Conservation (phyloP, 768 basidiomycete genomes). For the Suillus plorans region DNA sequence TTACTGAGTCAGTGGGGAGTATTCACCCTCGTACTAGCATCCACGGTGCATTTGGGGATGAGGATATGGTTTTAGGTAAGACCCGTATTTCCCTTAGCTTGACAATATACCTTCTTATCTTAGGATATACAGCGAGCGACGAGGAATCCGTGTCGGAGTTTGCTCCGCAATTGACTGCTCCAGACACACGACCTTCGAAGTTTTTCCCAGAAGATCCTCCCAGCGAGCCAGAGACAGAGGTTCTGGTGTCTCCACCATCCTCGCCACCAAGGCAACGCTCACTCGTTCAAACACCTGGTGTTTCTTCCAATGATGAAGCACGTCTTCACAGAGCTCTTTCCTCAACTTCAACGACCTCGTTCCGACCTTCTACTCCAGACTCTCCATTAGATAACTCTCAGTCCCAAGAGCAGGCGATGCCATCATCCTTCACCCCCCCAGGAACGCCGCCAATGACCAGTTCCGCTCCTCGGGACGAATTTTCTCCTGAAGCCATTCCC, state of each 20-base stretch:
- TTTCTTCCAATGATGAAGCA: slow-evolving; percentile 13
- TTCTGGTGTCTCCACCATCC: slow-evolving; percentile 22
- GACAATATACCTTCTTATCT: slow-evolving; percentile 1
- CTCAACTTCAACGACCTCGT: slow-evolving; percentile 20
- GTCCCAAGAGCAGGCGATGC: background rate
- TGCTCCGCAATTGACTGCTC: slow-evolving; percentile 27
- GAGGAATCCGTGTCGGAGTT: slow-evolving; percentile 29
- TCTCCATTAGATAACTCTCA: background rate
- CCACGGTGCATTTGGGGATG: slow-evolving; percentile 15
- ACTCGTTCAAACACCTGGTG: slow-evolving; percentile 12
- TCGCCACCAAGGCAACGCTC: slow-evolving; percentile 16
- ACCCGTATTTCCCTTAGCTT: background rate
- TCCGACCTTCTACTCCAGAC: slow-evolving; percentile 9
- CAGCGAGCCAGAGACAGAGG: slow-evolving; percentile 28
- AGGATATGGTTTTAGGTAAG: slow-evolving; percentile 22
- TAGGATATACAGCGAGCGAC: slow-evolving; percentile 36
- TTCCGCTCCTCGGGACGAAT: slow-evolving; percentile 4
- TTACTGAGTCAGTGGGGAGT: slow-evolving; percentile 22
- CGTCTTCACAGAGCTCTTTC: slow-evolving; percentile 18
- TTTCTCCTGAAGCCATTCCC: slow-evolving; percentile 14
- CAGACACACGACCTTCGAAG: slow-evolving; percentile 20
- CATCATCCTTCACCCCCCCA: slow-evolving; percentile 22
- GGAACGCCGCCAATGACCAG: slow-evolving; percentile 21
- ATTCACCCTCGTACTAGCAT: slow-evolving; percentile 21
- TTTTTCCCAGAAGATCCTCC: slow-evolving; percentile 16